phyloP scores from a whole-genome alignment of 208 protist species.

The Crithidia bombi region DNA sequence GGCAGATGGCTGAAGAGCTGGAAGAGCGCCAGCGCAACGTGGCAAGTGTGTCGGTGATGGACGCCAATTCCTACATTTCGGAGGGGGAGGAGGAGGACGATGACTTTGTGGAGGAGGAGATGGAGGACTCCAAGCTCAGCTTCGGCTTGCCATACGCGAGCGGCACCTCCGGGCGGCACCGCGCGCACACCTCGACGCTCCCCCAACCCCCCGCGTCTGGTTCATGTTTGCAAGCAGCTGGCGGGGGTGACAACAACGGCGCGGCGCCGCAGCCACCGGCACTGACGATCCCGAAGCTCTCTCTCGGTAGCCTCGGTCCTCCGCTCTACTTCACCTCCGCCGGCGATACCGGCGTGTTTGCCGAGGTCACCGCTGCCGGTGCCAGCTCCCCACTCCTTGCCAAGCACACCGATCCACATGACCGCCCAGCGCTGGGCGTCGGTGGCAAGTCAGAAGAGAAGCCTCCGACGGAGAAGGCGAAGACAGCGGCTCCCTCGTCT shows the following conservation, averaged over 20 bases:
- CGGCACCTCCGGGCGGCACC: neutral
- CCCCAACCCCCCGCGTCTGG: neutral
- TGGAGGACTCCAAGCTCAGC: conserved; percentile 24
- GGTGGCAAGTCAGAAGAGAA: neutral
- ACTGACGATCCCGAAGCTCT: conserved; percentile 53
- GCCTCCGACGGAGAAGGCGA: neutral
- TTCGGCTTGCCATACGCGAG: conserved; percentile 4
- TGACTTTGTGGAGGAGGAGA: conserved; percentile 1
- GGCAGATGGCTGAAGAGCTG: conserved; percentile 3
- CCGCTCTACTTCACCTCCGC: conserved; percentile 69
- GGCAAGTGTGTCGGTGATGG: conserved; percentile 13
- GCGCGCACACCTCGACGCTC: neutral
- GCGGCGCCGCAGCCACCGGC: conserved; percentile 5
- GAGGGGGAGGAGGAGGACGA: conserved; percentile 22
- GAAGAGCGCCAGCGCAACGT: conserved; percentile 15
- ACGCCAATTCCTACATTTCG: conserved; percentile 24
- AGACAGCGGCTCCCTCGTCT: neutral
- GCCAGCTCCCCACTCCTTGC: neutral
- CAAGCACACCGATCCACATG: conserved; percentile 2
- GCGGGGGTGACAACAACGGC: neutral
- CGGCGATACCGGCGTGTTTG: conserved; percentile 57
- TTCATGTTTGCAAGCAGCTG: neutral
- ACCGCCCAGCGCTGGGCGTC: neutral
- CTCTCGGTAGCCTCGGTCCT: conserved; percentile 45
- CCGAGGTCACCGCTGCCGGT: conserved; percentile 16